Evolutionary conservation across 2,329 filamentous ascomycete genomes (phyloP).

Genomic region (Colletotrichum salicis): DNA sequence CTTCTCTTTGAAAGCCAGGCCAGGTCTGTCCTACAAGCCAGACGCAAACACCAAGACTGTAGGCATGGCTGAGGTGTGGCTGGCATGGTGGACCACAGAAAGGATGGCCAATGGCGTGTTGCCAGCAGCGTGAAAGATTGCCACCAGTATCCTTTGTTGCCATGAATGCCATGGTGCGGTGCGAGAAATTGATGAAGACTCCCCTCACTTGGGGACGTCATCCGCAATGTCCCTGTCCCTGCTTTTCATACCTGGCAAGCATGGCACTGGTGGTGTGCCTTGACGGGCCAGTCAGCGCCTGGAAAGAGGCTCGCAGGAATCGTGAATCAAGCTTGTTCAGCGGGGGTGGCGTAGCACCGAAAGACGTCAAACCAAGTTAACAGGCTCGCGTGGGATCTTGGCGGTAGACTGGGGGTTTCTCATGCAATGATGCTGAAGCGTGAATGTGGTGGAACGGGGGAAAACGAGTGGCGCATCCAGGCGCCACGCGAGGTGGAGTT

Average conservation of each 20-base stretch:
- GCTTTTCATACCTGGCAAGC: slow-evolving; percentile 23
- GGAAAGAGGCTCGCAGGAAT: not conserved
- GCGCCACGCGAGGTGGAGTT: not conserved
- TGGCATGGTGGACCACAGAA: not conserved
- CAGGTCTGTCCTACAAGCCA: not conserved
- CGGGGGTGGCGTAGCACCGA: slow-evolving; percentile 24
- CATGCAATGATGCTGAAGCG: not conserved
- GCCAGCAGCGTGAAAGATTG: slow-evolving; percentile 2
- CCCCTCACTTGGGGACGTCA: slow-evolving; percentile 21
- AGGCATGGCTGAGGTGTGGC: slow-evolving; percentile 16
- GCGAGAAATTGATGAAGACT: not conserved
- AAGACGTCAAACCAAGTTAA: slow-evolving; percentile 4
- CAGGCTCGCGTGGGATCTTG: slow-evolving; percentile 23
- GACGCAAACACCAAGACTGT: not conserved
- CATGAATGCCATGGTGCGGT: not conserved
- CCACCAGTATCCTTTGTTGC: slow-evolving; percentile 2
- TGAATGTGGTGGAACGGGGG: not conserved
- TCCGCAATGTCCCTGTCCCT: slow-evolving; percentile 16
- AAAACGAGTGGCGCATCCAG: slow-evolving; percentile 1
- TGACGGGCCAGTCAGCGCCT: slow-evolving; percentile 13
- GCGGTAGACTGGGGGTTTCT: slow-evolving; percentile 5
- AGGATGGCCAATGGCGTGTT: not conserved
- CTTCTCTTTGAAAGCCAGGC: not conserved
- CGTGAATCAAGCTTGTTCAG: slow-evolving; percentile 28
- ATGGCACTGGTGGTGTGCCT: slow-evolving; percentile 3